Evolutionary conservation across 1,139 yeast genomes (phyloP), one percentile per base, ranked within the genome.

Genomic region (Petasospora fabianii): DNA sequence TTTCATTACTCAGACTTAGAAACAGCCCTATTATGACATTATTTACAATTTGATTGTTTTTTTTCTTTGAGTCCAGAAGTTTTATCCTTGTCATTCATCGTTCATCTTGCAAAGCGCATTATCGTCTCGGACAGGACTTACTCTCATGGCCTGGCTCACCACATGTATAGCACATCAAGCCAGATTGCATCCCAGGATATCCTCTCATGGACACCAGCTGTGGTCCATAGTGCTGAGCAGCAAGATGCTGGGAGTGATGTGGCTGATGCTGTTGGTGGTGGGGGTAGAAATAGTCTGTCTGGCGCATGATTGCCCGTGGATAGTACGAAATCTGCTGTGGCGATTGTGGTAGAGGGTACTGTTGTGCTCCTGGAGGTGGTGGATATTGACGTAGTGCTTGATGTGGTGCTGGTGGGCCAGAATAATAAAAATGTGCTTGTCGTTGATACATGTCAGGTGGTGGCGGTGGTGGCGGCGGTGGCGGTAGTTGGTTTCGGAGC

Each of bases 131-230:
- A n/a, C 51, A 47, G 11, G 30, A 32, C 21, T 37, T 43, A 24
- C 47, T 39, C 32, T 46, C 42, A 19, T 48, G 51, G 17, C 51
- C 50, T 1, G 5, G 20, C 16, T 34, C 42, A 2, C 51, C 49
- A 13, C 51, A 47, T 3, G 38, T 29, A 27, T 44, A 42, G 27
- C 51, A 47, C 17, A 31, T 10, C 13, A 13, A 17, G 12, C 20
- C 24, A 3, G 22, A 2, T 13, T 17, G 13, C 30, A 27, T 16
- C 6, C 17, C 18, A 6, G 26, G 16, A 8, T 13, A 17, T 13
- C 34, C 22, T 26, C 30, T n/a, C 36, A 34, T 34, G 18, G 6
- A 12, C 27, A 34, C 14, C 12, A 34, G 34, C 10, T 27, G 36
- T 3, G 16, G 14, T 9, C 32, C 36, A 14, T 28, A 28, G 19